Conservation (phyloP, 306 rosid genomes). For the Castanea sativa region DNA sequence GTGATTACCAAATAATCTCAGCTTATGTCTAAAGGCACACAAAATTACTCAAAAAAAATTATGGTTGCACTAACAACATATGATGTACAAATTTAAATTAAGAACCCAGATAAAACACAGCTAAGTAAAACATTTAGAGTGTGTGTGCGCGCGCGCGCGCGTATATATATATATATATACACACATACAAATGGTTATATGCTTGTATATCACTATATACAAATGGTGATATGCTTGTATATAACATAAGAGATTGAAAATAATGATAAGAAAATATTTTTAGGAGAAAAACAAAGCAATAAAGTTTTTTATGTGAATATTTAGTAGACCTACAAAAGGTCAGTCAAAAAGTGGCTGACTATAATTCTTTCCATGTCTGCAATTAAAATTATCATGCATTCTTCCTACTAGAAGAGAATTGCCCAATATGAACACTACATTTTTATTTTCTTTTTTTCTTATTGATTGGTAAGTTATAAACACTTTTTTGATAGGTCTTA, state of each 20-base stretch:
- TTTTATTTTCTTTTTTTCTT: no score
- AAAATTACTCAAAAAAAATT: conserved; percentile 17
- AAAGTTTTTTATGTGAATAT: background rate
- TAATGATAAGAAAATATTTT: background rate
- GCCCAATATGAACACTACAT: background rate
- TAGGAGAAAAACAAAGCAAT: background rate
- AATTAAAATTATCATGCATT: conserved; percentile 6
- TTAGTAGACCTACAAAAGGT: background rate
- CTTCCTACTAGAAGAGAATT: conserved; percentile 6
- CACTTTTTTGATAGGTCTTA: no score
- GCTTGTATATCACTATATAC: no score
- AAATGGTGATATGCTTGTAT: background rate
- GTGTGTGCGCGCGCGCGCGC: no score
- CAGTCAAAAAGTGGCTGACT: background rate
- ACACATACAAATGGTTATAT: background rate
- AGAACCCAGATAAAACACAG: background rate
- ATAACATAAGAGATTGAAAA: background rate
- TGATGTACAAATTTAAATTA: background rate
- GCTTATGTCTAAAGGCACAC: conserved; percentile 13
- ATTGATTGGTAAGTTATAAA: no score
- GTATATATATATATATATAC: background rate
- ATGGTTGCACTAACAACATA: background rate
- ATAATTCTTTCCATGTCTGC: background rate
- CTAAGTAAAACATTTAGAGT: background rate
- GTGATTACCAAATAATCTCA: conserved; percentile 6